Base-by-base conservation (phyloP, 2,329 filamentous ascomycete genomes). In the Monilinia fructigena region DNA sequence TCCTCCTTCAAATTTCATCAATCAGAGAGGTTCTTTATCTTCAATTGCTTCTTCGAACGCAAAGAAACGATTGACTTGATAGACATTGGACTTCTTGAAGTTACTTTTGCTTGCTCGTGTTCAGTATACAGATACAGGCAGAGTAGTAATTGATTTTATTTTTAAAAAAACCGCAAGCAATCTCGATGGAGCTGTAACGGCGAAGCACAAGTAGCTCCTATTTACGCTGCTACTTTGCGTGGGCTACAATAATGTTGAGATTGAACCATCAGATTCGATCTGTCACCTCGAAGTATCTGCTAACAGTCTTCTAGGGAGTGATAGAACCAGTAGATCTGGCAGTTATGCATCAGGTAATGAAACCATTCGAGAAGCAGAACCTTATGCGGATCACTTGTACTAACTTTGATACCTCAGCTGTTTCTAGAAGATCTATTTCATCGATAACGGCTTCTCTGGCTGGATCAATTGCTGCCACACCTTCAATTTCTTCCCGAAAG, bases 381-480 rank as follows among this genome's bases (percentile, higher is more conserved):
- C 2, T 50, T 50, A 12, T 50, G 10, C 12, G n/a, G 11, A 52
- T 28, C 45, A 1, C 14, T 28, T 31, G 40, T 31, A 18, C 55
- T 58, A 28, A 52, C 48, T 28, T 52, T 52, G 23, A 26, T 28
- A 26, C 4, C 20, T 40, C 11, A 14, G 18, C 20, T 3, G 12
- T 23, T 14, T 40, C 53, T 23, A 20, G 35, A 31, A 38, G 14
- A 14, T 55, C 53, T 7, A 11, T 23, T 1, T 2, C 11, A 4
- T n/a, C 53, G 14, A 40, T 40, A 11, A 23, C 31, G 4, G 53
- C 31, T 14, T 55, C 20, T 12, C 16, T 60, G 12, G 4, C 45
- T 18, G 3, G n/a, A 2, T 50, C 58, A 0, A n/a, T 50, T 1
- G 28, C 8, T 4, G 3, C n/a, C 6, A 12, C 4, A 1, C 7